Conservation (phyloP, 805 yeast species). For the Saccharomycopsis fermentans region DNA sequence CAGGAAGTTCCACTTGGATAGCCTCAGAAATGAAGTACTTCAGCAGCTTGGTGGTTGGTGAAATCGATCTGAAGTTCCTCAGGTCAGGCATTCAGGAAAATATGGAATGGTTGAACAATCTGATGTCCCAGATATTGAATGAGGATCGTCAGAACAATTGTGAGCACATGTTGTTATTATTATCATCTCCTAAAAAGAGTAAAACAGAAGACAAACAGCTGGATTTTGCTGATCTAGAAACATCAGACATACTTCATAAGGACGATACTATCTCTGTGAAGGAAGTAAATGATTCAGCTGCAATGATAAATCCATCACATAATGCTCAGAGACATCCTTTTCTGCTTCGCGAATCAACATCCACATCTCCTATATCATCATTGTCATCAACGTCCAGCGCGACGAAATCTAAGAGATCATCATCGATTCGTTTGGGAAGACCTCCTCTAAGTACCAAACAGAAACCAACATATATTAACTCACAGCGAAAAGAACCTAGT, state of each 20-base stretch:
- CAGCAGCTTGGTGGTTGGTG: conserved; percentile 7
- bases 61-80: conserved; percentile 6
- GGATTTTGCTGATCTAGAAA: not conserved
- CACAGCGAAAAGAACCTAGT: not conserved
- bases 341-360: not conserved
- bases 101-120: conserved; percentile 17
- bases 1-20: conserved; percentile 18
- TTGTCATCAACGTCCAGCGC: not conserved
- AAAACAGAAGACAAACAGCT: not conserved
- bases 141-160: not conserved
- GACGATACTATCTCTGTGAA: not conserved
- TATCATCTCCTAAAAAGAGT: conserved; percentile 15
- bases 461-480: not conserved
- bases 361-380: not conserved
- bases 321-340: conserved; percentile 5
- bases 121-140: conserved; percentile 14
- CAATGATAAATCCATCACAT: conserved; percentile 15
- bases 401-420: not conserved
- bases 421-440: not conserved
- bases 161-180: conserved; percentile 10
- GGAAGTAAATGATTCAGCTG: conserved; percentile 10
- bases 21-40: conserved; percentile 16
- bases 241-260: not conserved
- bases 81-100: not conserved
- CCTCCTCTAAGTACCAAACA: not conserved